Base-by-base conservation (phyloP, 768 basidiomycete genomes). In the Collybiopsis luxurians region DNA sequence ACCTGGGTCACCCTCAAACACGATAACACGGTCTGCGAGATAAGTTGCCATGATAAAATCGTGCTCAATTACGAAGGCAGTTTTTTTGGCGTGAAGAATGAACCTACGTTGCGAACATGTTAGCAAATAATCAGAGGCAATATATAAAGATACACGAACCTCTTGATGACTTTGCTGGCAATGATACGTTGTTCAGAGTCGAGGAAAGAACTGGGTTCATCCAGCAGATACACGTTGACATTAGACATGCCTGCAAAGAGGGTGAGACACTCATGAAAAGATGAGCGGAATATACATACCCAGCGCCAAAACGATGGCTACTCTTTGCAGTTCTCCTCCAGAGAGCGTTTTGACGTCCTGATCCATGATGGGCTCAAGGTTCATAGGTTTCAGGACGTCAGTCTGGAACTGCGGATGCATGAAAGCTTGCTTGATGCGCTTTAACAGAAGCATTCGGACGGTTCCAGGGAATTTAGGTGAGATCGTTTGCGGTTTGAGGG, bases 11-110 rank as follows among this genome's bases (percentile, higher is more conserved):
- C 92, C 92, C 69, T 90, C 87, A 64, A 93, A 95, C 12, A 95
- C 93, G 58, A 96, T 94, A 65, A 97, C 94, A 45, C 96, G 90
- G 69, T 99, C 97, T 40, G 97, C 96, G 55, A 99, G 90, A 73
- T 99, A 98, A 2, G 96, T 98, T 3, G 96, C 95, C 96, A 98
- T 98, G 77, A 98, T 97, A 73, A 99, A 98, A 78, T 98, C 96
- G 85, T 99, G 97, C 81, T 99, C 97, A 67, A 99, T 98, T 65
- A 99, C 83, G 71, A 99, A 98, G 0, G 97, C 97, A 1, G 95
- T 98, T 76, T 95, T 95, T 79, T 97, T 97, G 13, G 94, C 84
- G 67, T 97, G 91, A 28, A 98, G 85, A 66, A 99, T 92, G 74
- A 96, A 98, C 47, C 89, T 90, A 56, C 7, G 40, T 28, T 17